These are phyloP conservation scores for Aspergillus quadrilineatus DNA, from an alignment of 2,329 filamentous ascomycete species.

Conservation along the genomic window DNA sequence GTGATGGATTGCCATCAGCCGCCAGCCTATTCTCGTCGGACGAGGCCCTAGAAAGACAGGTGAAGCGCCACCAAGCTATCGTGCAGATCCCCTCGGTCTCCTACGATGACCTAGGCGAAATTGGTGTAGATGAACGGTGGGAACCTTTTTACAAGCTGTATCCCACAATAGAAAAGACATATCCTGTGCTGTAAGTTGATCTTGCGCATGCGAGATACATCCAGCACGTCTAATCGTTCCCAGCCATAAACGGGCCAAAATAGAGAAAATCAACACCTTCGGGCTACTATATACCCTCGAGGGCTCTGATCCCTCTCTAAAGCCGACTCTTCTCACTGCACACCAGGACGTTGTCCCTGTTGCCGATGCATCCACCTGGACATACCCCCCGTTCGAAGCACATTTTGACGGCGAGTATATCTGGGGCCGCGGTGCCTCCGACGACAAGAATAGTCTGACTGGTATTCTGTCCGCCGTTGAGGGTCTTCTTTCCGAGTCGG, in stretches of 20 bases:
- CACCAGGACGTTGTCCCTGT: constrained; percentile 8
- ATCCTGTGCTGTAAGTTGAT: background rate
- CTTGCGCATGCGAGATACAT: background rate
- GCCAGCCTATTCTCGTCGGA: background rate
- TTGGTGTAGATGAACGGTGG: constrained; percentile 1
- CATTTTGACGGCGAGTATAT: constrained; percentile 5
- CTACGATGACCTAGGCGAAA: constrained; percentile 2
- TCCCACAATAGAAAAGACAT: background rate
- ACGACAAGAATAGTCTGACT: constrained; percentile 3
- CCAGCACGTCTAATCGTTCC: background rate
- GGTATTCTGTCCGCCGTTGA: background rate
- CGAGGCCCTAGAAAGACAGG: background rate
- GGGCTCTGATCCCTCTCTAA: background rate
- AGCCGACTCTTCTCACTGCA: background rate
- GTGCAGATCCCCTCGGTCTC: background rate
- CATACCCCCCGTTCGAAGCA: background rate
- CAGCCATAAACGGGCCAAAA: background rate
- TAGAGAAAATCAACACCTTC: constrained; percentile 1
- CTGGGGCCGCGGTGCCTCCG: constrained; percentile 5
- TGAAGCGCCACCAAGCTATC: constrained; percentile 2
- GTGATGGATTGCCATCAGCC: background rate
- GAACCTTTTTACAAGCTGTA: background rate
- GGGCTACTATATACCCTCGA: background rate
- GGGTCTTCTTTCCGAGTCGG: background rate
- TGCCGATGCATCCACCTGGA: background rate